Evolutionary conservation across 116 monocot species (phyloP), one percentile per base, ranked within the genome.

Genomic region (Iris pallida): DNA sequence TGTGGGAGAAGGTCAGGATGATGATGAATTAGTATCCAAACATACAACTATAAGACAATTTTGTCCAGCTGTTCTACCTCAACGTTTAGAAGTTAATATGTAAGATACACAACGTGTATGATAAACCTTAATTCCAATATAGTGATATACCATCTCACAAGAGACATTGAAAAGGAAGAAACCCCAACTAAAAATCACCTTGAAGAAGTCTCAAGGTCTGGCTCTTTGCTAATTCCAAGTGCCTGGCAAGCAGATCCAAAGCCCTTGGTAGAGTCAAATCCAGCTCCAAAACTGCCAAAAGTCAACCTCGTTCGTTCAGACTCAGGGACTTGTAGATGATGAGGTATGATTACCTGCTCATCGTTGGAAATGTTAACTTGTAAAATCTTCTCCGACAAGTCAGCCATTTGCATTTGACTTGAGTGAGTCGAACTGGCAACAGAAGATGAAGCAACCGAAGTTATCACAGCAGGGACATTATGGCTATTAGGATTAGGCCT

Each of bases 261-360:
- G 20, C 43, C 70, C 65, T 66, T 73, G 4, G 43, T 47, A 40
- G 75, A 69, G 65, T 80, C 77, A 64, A 55, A 61, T 6, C 64
- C 74, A 54, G 49, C 51, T 48, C 64, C 78, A 70, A 90, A 90
- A 71, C 83, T 86, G 57, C 90, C 90, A 83, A 90, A 90, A 1
- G 71, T 76, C 44, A 90, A 55, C 2, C 48, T 51, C 7, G 71
- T 65, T n/a, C 64, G 77, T 58, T 86, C 83, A 51, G 75, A 71
- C 42, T 90, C 83, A 19, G 90, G 79, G 20, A 90, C 81, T 64
- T 64, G 78, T 46, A 86, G 86, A 82, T 90, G 90, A 17, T 66
- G 73, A 16, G 86, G 90, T 41, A 90, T 86, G 42, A 90, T 84
- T 53, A 90, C 86, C 69, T 84, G 78, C 51, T 72, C 71, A 57